Conservation (phyloP, 805 yeast species). For the Suhomyces faveliae region DNA sequence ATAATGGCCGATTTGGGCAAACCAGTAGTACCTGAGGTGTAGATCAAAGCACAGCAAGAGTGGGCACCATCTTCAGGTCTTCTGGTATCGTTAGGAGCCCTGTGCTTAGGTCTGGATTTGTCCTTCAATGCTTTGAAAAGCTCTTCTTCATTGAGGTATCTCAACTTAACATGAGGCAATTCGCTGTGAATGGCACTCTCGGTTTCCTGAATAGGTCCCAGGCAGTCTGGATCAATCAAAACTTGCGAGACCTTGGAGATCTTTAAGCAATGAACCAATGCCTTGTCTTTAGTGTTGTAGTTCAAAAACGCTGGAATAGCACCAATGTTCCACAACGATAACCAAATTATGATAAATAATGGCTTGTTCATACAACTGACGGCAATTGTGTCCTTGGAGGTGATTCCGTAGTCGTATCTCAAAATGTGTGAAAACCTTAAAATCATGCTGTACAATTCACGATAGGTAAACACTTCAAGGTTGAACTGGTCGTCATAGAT, state of each 20-base stretch:
- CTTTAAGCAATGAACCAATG: constrained; percentile 77
- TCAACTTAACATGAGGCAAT: constrained; percentile 39
- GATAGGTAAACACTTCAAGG: constrained; percentile 65
- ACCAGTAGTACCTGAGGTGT: constrained; percentile 94
- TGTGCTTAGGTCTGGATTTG: constrained; percentile 44
- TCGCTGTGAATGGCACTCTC: constrained; percentile 38
- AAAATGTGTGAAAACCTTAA: constrained; percentile 66
- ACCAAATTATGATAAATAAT: constrained; percentile 73
- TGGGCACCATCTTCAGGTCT: constrained; percentile 56
- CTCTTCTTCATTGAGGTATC: constrained; percentile 52
- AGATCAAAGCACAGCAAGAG: constrained; percentile 70
- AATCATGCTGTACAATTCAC: constrained; percentile 63
- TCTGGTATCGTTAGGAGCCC: constrained; percentile 58
- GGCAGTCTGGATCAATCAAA: constrained; percentile 73
- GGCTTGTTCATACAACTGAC: constrained; percentile 82
- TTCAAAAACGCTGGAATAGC: constrained; percentile 86
- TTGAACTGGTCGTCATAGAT: constrained; percentile 54
- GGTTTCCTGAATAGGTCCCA: constrained; percentile 49
- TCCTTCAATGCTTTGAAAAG: constrained; percentile 43
- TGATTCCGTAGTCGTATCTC: constrained; percentile 59
- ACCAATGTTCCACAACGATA: constrained; percentile 88
- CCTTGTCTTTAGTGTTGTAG: constrained; percentile 69
- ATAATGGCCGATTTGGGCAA: constrained; percentile 90
- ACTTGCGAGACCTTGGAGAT: constrained; percentile 63
- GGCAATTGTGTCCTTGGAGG: constrained; percentile 67